A percentile compares a stretch with the other conserved stretches of the same genome.
phyloP scores from a whole-genome alignment of 495 filamentous ascomycete genomes.

The Xylaria sp. region DNA sequence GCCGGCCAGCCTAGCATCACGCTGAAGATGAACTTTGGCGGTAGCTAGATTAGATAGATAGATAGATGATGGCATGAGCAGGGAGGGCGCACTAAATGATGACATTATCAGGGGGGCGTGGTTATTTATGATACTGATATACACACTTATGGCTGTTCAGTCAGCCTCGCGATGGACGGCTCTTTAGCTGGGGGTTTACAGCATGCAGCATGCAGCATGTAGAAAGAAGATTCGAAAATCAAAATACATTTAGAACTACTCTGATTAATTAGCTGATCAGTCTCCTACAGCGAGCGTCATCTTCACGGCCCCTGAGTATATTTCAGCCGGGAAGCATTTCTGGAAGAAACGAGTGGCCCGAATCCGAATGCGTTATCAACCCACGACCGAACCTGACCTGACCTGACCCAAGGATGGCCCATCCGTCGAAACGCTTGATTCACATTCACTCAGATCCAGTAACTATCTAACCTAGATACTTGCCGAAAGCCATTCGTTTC shows the following conservation, averaged over 20 bases:
- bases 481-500: background rate
- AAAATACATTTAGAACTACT: background rate
- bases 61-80: slow-evolving; percentile 14
- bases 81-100: slow-evolving; percentile 13
- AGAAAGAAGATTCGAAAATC: background rate
- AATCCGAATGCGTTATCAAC: no score
- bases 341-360: background rate
- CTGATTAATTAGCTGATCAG: background rate
- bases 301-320: background rate
- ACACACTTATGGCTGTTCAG: background rate
- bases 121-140: background rate
- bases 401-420: no score
- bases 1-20: slow-evolving; percentile 84
- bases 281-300: background rate
- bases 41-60: slow-evolving; percentile 1
- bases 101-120: background rate
- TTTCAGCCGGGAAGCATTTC: background rate
- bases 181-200: background rate
- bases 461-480: background rate
- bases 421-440: background rate
- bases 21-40: slow-evolving; percentile 88
- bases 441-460: no score
- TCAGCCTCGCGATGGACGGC: background rate
- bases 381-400: no score
- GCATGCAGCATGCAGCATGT: no score